Conservation (phyloP, 192 early-diverging fungal genomes). For the Coemansia sp. region DNA sequence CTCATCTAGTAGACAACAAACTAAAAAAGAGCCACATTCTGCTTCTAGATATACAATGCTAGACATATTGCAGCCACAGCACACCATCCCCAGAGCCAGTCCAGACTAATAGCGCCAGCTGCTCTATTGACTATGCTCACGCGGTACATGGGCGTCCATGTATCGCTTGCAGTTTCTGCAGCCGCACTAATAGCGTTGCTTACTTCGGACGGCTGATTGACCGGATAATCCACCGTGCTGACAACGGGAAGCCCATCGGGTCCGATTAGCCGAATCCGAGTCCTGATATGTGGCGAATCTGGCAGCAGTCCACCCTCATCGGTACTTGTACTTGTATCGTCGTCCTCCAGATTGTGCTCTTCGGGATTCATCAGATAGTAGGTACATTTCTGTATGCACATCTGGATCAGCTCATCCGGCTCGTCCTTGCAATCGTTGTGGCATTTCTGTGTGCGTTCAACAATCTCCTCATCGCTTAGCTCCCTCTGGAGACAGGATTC, state of each 20-base stretch:
- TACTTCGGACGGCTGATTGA: not conserved
- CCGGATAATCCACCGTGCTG: not conserved
- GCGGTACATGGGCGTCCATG: slow-evolving; percentile 23
- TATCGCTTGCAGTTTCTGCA: not conserved
- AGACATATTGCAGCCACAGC: not conserved
- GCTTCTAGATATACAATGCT: not conserved
- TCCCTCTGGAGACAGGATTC: slow-evolving; percentile 7
- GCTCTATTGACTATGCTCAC: slow-evolving; percentile 30
- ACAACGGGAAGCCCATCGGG: slow-evolving; percentile 46
- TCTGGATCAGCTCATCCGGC: slow-evolving; percentile 38
- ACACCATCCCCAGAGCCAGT: not conserved
- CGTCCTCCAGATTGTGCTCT: slow-evolving; percentile 8
- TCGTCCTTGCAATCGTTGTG: slow-evolving; percentile 33
- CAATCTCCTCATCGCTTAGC: slow-evolving; percentile 26
- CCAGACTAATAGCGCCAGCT: not conserved
- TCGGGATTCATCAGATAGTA: slow-evolving; percentile 43
- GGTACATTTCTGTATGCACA: slow-evolving; percentile 51
- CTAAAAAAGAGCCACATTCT: not conserved
- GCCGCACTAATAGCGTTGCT: not conserved
- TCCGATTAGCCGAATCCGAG: slow-evolving; percentile 45
- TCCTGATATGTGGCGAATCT: slow-evolving; percentile 29
- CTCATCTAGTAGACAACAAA: too few species aligned
- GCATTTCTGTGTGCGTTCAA: slow-evolving; percentile 47
- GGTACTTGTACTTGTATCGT: slow-evolving; percentile 4
- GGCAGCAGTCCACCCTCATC: slow-evolving; percentile 22